phyloP scores from a whole-genome alignment of 164 flowering plant species.

The Tinospora cordifolia region DNA sequence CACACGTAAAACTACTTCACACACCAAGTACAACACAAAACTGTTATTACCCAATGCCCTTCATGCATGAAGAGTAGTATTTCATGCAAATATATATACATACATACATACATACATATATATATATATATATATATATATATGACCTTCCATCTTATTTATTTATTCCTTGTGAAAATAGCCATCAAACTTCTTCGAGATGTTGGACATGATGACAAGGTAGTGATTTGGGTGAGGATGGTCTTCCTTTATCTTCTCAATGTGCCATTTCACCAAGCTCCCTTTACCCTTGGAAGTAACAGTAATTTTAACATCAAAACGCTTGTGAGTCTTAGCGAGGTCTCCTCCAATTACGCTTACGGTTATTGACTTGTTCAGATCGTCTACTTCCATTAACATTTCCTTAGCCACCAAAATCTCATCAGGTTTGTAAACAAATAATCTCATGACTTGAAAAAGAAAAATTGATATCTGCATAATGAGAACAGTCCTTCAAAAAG shows the following conservation, averaged over 20 bases:
- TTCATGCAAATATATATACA: no score
- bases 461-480: no score
- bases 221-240: slow-evolving; percentile 1
- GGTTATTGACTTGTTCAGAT: slow-evolving; percentile 1
- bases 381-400: background rate
- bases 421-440: no score
- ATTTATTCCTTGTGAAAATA: background rate
- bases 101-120: no score
- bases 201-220: background rate
- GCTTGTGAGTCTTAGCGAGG: slow-evolving; percentile 1
- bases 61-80: no score
- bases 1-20: no score
- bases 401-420: slow-evolving; percentile 5
- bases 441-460: no score
- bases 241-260: slow-evolving; percentile 7
- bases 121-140: no score
- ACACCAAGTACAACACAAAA: no score
- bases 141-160: no score
- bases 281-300: slow-evolving; percentile 1
- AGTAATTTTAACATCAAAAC: background rate
- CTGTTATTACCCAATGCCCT: no score
- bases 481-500: no score
- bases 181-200: background rate
- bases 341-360: slow-evolving; percentile 1
- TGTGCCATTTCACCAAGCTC: slow-evolving; percentile 6